Conservation (phyloP, 805 yeast species). For the Metschnikowia arizonensis region DNA sequence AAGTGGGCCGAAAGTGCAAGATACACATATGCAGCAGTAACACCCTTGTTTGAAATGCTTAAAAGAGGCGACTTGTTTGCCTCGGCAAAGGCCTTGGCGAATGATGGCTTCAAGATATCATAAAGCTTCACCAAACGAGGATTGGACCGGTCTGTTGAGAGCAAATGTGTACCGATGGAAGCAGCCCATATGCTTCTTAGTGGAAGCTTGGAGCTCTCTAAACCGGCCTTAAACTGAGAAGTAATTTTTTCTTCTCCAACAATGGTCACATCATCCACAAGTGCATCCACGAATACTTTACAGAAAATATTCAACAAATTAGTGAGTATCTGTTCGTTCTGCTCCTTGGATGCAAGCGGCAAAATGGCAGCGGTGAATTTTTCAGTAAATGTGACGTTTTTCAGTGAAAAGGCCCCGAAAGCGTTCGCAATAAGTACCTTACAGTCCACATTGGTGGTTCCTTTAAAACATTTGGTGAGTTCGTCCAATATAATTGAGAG, state of each 20-base stretch:
- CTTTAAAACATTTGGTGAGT: conserved; percentile 52
- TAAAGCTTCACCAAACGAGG: conserved; percentile 8
- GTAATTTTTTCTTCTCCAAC: conserved; percentile 16
- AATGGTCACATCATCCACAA: conserved; percentile 6
- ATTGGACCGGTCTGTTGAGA: conserved; percentile 13
- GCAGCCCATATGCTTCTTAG: conserved; percentile 67
- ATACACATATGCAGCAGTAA: conserved; percentile 53
- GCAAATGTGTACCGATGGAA: conserved; percentile 38
- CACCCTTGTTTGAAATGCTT: conserved; percentile 47
- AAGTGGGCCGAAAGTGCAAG: conserved; percentile 23
- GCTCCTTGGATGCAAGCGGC: conserved; percentile 64
- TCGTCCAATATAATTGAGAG: conserved; percentile 45
- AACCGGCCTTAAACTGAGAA: conserved; percentile 49
- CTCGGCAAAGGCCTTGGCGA: conserved; percentile 35
- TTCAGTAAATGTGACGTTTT: conserved; percentile 15
- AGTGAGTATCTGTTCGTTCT: conserved; percentile 61
- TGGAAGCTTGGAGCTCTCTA: conserved; percentile 58
- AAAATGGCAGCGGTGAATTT: conserved; percentile 42
- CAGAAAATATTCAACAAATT: conserved; percentile 49
- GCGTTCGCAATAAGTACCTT: conserved; percentile 50
- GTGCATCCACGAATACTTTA: conserved; percentile 34
- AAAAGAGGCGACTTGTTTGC: conserved; percentile 51
- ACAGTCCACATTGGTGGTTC: conserved; percentile 58
- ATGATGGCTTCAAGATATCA: conserved; percentile 20
- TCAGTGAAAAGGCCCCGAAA: conserved; percentile 30